Evolutionary conservation across 2,329 filamentous ascomycete genomes (phyloP), one percentile per base, ranked within the genome.

Genomic region (Aspergillus spinulosporus): DNA sequence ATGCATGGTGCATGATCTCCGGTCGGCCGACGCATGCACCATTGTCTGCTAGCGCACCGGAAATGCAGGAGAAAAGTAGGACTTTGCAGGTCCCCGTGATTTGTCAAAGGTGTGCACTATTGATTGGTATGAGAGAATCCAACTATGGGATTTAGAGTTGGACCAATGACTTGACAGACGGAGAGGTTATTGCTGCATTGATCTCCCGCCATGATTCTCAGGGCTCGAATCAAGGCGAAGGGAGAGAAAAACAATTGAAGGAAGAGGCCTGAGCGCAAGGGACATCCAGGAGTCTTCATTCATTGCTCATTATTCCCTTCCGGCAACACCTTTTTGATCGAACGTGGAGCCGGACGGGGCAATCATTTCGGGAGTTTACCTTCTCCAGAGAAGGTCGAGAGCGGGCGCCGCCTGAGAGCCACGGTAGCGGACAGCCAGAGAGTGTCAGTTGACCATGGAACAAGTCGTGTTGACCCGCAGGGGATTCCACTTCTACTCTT

Each of bases 71-170:
- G n/a, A 52, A 50, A 43, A 28, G 42, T 32, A 6, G 37, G 31
- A 21, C 21, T 43, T 34, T 52, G 50, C 50, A 52, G 42, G 50
- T 34, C 43, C 11, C 11, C 42, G 29, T 52, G 31, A 37, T 21
- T 29, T 9, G 4, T 37, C 12, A 28, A 36, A 21, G 21, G 21
- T 21, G 21, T 5, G 8, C 5, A 12, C 12, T 21, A 37, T 29
- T 21, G 40, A 44, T 50, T 50, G 47, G 28, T 26, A 52, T n/a
- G 21, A 15, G 42, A 34, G 4, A 43, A 34, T 42, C 14, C 31
- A 26, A n/a, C 42, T 51, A 39, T 56, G 29, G 48, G 37, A 46
- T 28, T 50, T 46, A 43, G 46, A 54, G 46, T 55, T 49, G 28
- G 15, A 39, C 53, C 28, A 55, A 55, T 15, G 42, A 21, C 21